Percentiles rank a stretch among this genome's conserved stretches.
Conservation (phyloP, 2,329 filamentous ascomycete species). For the Macroventuria anomochaeta region DNA sequence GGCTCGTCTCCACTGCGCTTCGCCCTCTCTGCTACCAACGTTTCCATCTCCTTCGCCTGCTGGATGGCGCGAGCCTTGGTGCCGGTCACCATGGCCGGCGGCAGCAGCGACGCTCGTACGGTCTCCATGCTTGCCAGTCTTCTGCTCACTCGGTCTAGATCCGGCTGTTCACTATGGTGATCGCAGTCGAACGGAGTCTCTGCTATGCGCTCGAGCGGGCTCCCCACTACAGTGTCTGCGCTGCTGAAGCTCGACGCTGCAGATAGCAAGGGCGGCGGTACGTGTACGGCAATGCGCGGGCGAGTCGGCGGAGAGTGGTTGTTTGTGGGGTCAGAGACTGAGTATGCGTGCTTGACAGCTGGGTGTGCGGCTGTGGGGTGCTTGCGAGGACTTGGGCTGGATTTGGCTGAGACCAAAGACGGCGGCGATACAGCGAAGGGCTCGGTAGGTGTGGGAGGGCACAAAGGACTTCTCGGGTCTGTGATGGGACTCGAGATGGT, state of each 20-base stretch:
- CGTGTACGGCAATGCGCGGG: slow-evolving; percentile 7
- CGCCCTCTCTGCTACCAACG: slow-evolving; percentile 67
- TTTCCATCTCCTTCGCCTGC: slow-evolving; percentile 74
- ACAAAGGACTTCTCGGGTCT: slow-evolving; percentile 26
- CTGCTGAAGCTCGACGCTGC: slow-evolving; percentile 24
- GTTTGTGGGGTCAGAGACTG: slow-evolving; percentile 33
- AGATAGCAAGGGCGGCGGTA: slow-evolving; percentile 22
- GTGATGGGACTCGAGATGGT: slow-evolving; percentile 37
- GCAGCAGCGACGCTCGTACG: slow-evolving; percentile 32
- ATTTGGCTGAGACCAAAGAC: slow-evolving; percentile 12
- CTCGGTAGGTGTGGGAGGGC: slow-evolving; percentile 18
- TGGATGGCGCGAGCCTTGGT: slow-evolving; percentile 68
- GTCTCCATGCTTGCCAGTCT: slow-evolving; percentile 37
- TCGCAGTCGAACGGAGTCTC: slow-evolving; percentile 33
- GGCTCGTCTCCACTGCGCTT: slow-evolving; percentile 64
- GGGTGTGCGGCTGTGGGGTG: background rate
- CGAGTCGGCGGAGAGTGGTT: slow-evolving; percentile 16
- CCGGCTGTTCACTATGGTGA: slow-evolving; percentile 11
- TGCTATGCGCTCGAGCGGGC: slow-evolving; percentile 33
- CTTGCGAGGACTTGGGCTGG: slow-evolving; percentile 2
- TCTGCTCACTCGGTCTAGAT: slow-evolving; percentile 9
- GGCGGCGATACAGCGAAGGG: slow-evolving; percentile 7
- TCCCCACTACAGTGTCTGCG: slow-evolving; percentile 20
- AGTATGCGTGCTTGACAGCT: slow-evolving; percentile 23
- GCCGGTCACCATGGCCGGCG: slow-evolving; percentile 36